Percentiles rank a stretch among this genome's conserved stretches.
Evolutionary conservation across 495 filamentous ascomycete species (phyloP).

Genomic region (Stereocaulon alpinum): DNA sequence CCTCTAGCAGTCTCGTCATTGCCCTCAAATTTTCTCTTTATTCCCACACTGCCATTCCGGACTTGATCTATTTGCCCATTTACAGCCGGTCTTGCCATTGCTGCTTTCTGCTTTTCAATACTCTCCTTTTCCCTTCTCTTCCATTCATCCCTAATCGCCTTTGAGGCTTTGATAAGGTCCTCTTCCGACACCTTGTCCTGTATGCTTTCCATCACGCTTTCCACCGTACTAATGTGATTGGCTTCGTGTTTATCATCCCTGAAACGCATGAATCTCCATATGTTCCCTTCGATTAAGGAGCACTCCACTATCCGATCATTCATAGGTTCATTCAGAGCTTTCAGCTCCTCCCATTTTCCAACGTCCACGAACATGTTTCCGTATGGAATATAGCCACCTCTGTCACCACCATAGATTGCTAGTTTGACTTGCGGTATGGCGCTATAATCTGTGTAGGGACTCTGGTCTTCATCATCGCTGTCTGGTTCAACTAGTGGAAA

Average conservation of each 20-base stretch:
- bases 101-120: background rate
- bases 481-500: slow-evolving; percentile 67
- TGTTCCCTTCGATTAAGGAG: slow-evolving; percentile 55
- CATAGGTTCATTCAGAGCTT: slow-evolving; percentile 54
- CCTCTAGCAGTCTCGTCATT: slow-evolving; percentile 2
- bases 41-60: slow-evolving; percentile 25
- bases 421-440: slow-evolving; percentile 45
- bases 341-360: slow-evolving; percentile 75
- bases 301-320: slow-evolving; percentile 85
- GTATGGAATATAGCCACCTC: slow-evolving; percentile 51
- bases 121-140: slow-evolving; percentile 41
- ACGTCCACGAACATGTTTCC: slow-evolving; percentile 57
- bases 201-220: slow-evolving; percentile 75
- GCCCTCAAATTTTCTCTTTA: slow-evolving; percentile 32
- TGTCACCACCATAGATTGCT: slow-evolving; percentile 42
- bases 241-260: slow-evolving; percentile 85
- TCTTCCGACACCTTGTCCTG: slow-evolving; percentile 58
- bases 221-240: slow-evolving; percentile 74
- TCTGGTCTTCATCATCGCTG: slow-evolving; percentile 42
- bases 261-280: slow-evolving; percentile 80
- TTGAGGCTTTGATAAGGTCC: slow-evolving; percentile 53
- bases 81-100: slow-evolving; percentile 7
- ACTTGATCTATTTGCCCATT: slow-evolving; percentile 11
- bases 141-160: slow-evolving; percentile 60
- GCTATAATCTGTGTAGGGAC: slow-evolving; percentile 46